A percentile compares a stretch with the other conserved stretches of the same genome.
phyloP scores from a whole-genome alignment of 192 early-diverging fungal genomes.

The Coemansia sp. region DNA sequence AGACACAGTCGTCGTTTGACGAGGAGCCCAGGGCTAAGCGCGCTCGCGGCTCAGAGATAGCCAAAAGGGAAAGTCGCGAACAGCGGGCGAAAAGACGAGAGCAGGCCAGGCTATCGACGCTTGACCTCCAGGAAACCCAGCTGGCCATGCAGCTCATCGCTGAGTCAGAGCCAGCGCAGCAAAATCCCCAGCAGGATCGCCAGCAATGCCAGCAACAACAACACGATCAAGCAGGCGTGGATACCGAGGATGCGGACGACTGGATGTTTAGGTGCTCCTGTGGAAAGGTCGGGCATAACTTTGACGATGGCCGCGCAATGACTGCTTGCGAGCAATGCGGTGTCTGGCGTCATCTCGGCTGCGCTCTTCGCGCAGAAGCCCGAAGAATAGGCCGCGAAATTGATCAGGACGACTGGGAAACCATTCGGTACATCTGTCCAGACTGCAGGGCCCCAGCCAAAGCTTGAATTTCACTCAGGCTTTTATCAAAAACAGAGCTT shows the following conservation, averaged over 20 bases:
- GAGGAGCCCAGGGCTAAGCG: background rate
- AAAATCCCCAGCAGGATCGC: slow-evolving; percentile 7
- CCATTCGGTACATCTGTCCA: slow-evolving; percentile 19
- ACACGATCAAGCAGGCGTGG: background rate
- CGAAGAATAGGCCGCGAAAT: slow-evolving; percentile 21
- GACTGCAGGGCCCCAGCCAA: slow-evolving; percentile 4
- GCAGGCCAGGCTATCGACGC: background rate
- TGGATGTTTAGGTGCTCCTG: slow-evolving; percentile 44
- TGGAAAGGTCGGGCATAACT: slow-evolving; percentile 29
- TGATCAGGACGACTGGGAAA: slow-evolving; percentile 38
- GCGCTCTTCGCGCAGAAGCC: slow-evolving; percentile 30
- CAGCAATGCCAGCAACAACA: slow-evolving; percentile 5
- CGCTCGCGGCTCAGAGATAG: background rate
- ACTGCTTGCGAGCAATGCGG: slow-evolving; percentile 34
- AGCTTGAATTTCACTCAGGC: background rate
- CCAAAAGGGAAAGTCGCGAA: background rate
- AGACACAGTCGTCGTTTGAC: background rate
- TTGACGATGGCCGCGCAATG: slow-evolving; percentile 44
- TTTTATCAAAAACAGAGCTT: background rate
- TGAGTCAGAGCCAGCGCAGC: slow-evolving; percentile 9
- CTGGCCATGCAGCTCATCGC: background rate
- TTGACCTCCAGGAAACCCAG: background rate
- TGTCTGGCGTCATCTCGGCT: slow-evolving; percentile 36
- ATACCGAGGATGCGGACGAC: slow-evolving; percentile 9
- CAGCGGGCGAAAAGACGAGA: background rate